These are phyloP conservation scores for Epichloe elymi DNA, from an alignment of 2,329 filamentous ascomycete species.

Conservation along the genomic window DNA sequence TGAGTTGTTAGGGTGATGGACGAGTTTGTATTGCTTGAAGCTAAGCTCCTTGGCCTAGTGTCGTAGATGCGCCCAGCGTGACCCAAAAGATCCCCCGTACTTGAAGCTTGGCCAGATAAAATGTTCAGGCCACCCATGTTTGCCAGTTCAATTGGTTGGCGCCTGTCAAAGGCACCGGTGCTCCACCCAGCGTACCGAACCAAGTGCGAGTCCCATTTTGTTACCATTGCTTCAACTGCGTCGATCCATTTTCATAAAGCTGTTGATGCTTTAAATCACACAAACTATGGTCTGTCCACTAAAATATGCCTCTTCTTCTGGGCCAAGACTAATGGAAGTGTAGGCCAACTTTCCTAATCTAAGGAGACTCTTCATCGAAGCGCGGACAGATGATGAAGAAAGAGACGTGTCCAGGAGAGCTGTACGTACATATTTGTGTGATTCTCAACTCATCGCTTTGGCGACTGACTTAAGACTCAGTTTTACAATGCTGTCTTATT, in stretches of 20 bases:
- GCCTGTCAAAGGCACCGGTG: background rate
- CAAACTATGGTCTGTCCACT: slow-evolving; percentile 1
- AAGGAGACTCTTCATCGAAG: slow-evolving; percentile 90
- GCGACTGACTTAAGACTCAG: slow-evolving; percentile 30
- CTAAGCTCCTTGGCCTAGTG: background rate
- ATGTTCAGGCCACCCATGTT: background rate
- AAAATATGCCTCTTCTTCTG: background rate
- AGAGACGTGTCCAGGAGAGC: slow-evolving; percentile 87
- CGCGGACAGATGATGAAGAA: slow-evolving; percentile 84
- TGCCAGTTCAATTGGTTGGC: background rate
- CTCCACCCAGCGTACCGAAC: background rate
- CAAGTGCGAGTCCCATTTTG: background rate
- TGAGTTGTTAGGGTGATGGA: background rate
- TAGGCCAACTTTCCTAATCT: slow-evolving; percentile 80
- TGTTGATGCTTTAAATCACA: background rate
- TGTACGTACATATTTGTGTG: slow-evolving; percentile 38
- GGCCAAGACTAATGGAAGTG: background rate
- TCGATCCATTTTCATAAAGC: no score
- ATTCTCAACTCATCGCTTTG: background rate
- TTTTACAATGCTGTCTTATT: slow-evolving; percentile 97
- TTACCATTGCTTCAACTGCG: no score
- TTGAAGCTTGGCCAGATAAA: background rate
- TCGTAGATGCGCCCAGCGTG: background rate
- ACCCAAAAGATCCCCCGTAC: background rate
- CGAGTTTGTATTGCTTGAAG: background rate